These are phyloP conservation scores for Geotrichum macrosporum DNA, from an alignment of 1,139 yeast genomes.

Conservation along the genomic window DNA sequence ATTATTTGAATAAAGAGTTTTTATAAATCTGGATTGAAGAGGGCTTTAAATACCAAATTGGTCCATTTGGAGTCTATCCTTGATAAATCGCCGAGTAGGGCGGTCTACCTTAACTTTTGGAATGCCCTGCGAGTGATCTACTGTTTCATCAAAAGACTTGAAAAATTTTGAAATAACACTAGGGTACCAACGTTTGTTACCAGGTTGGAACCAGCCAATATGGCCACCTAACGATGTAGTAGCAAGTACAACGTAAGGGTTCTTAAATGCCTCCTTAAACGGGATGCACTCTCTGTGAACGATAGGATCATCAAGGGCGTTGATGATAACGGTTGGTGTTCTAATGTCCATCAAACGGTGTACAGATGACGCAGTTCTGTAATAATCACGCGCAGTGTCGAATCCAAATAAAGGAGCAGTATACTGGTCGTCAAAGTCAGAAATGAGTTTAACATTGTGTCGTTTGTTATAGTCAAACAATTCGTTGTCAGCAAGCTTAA, in stretches of 20 bases:
- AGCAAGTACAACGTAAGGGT: conserved; percentile 65
- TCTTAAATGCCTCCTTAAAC: conserved; percentile 50
- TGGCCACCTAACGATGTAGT: conserved; percentile 86
- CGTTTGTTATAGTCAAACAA: conserved; percentile 35
- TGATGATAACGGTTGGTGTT: conserved; percentile 65
- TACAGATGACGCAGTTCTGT: conserved; percentile 62
- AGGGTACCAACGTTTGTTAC: conserved; percentile 68
- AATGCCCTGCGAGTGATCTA: conserved; percentile 24
- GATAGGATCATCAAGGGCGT: conserved; percentile 81
- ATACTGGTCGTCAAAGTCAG: conserved; percentile 64
- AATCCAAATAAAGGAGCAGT: conserved; percentile 77
- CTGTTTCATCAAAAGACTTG: conserved; percentile 46
- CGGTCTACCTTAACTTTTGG: conserved; percentile 10
- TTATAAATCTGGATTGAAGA: too few species aligned
- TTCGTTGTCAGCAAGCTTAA: conserved; percentile 46
- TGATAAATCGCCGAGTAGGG: conserved; percentile 5
- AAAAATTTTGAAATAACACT: conserved; percentile 60
- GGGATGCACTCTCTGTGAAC: conserved; percentile 59
- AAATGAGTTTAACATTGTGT: conserved; percentile 40
- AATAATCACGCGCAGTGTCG: conserved; percentile 65
- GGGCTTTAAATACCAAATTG: too few species aligned
- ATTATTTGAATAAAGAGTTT: too few species aligned
- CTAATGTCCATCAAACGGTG: conserved; percentile 51
- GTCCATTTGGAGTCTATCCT: conserved; percentile 1
- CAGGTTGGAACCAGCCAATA: conserved; percentile 64